Conservation (phyloP, 1,139 yeast genomes). For the Pichia sp. region DNA sequence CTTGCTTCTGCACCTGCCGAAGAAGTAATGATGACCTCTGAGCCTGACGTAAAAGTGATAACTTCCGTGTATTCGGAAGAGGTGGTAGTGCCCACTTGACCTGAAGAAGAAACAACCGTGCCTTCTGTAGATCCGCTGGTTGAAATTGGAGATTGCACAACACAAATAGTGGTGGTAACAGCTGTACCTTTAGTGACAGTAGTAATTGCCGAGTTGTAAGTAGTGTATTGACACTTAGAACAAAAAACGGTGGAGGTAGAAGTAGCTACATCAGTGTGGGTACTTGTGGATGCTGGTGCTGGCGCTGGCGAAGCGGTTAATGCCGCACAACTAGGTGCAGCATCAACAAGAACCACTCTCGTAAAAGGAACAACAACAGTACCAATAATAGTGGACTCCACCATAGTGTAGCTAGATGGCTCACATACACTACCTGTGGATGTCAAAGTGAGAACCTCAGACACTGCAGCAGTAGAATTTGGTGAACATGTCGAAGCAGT, state of each 20-base stretch:
- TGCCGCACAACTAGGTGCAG: too few species aligned
- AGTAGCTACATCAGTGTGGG: not conserved
- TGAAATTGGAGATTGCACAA: conserved; percentile 5
- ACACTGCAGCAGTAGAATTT: not conserved
- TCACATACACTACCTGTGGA: not conserved
- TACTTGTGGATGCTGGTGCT: not conserved
- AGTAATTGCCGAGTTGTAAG: conserved; percentile 2
- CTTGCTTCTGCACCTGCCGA: too few species aligned
- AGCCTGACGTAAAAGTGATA: too few species aligned
- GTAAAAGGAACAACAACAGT: not conserved
- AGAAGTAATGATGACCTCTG: too few species aligned
- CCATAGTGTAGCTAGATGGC: not conserved
- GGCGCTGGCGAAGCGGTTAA: not conserved
- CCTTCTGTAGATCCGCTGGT: not conserved
- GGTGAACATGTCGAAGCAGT: not conserved
- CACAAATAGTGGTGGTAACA: conserved; percentile 5
- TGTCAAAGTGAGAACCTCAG: not conserved
- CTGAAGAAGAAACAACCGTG: too few species aligned
- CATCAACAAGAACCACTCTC: not conserved
- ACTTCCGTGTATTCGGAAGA: too few species aligned
- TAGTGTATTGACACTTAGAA: conserved; percentile 3
- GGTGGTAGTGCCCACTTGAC: too few species aligned
- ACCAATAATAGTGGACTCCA: not conserved
- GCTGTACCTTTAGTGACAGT: conserved; percentile 8
- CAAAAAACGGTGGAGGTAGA: conserved; percentile 7